Evolutionary conservation across 164 flowering plant species (phyloP), one percentile per base, ranked within the genome.

Genomic region (Piper longum): DNA sequence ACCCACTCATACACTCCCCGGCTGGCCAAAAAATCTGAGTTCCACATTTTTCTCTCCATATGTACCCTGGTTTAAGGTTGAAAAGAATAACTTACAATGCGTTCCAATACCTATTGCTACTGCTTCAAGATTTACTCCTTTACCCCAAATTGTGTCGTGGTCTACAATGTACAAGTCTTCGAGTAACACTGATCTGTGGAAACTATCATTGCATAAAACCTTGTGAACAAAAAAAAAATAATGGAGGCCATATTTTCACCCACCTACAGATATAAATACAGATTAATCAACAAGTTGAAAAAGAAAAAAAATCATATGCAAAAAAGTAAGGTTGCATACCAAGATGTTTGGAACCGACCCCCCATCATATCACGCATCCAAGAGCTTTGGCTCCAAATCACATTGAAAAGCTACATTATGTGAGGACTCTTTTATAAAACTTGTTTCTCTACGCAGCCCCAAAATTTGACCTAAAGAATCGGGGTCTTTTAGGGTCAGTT

Each of bases 141-240:
- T 64, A 56, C 51, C 64, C 61, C 63, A 51, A 11, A 48, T 59
- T 64, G 67, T 77, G 64, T 51, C 43, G 57, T 72, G 67, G 41
- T 54, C 67, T 64, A 66, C 58, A 66, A 66, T 72, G 44, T 69
- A 70, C 78, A 69, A 69, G 58, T 75, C 72, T 62, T 65, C 63
- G 57, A 66, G 54, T 64, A 43, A 61, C 68, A 19, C 61, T 62
- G 59, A 67, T 64, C 17, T 61, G 60, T 43, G 26, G 26, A 58
- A 16, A 26, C 57, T 56, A 56, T 66, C 65, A 55, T 70, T 62
- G 72, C 64, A 9, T 42, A 57, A 65, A 26, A 64, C 68, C 63
- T 63, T 60, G 71, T 70, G 48, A 68, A 62, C 61, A 12, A 52
- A 62, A 26, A n/a, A 26, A 54, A 54, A 71, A 62, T 59, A 69